Evolutionary conservation across 441 rosid genomes (phyloP), one percentile per base, ranked within the genome.

Genomic region (Viola pubescens): DNA sequence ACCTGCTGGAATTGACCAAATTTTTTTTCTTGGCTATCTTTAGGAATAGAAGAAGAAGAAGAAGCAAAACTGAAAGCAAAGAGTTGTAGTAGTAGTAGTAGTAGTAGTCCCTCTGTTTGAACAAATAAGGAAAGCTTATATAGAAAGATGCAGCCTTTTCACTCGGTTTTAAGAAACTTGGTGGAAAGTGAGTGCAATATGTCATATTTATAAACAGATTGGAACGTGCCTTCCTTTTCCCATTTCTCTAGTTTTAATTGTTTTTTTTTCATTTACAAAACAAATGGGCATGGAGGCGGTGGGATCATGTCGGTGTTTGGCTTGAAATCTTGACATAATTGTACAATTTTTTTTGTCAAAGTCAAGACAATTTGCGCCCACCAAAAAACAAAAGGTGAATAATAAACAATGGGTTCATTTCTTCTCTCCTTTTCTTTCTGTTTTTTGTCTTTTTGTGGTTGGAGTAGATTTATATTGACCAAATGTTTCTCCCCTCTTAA

Each of bases 351-450:
- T 14, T 42, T 61, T 42, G 71, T 69, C 82, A 77, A 82, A 79
- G 86, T 77, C 80, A 77, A 79, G 79, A 13, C 2, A 9, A 5
- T 26, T 26, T 26, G 69, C 71, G 66, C 76, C 62, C 65, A 69
- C 74, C 66, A 68, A 51, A 48, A 37, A 51, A 13, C n/a, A 16
- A 10, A 0, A 52, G 39, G 26, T 0, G 9, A 67, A 47, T 43
- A 56, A 43, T 53, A 61, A 70, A 74, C 63, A 62, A 51, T 52
- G 77, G 58, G 54, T n/a, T 26, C 54, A 7, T 45, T 37, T 3
- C 4, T 19, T 4, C 4, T 48, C 7, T 13, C 16, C 10, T n/a
- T 37, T 5, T 41, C 2, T 37, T 12, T 4, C 38, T 0, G 38
- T 9, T 7, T 45, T 13, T 44, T 2, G 37, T n/a, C 4, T 26